Evolutionary conservation across 805 yeast species (phyloP), one percentile per base, ranked within the genome.

Genomic region (Saccharomycopsis capsularis): DNA sequence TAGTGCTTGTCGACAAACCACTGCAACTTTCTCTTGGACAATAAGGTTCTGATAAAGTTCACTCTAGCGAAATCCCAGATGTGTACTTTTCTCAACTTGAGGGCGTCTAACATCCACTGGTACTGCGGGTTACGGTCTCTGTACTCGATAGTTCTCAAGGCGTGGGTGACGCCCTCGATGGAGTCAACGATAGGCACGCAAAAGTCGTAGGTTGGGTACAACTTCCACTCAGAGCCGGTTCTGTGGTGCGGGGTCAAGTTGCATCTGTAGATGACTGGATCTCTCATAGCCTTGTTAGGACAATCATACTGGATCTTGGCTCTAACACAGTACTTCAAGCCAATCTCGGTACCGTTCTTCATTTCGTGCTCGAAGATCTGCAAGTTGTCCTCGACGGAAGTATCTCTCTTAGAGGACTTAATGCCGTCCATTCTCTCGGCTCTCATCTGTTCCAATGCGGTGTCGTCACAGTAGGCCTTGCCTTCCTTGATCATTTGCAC

Each of bases 351-450:
- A 60, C 93, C 99, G 55, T 85, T 78, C 66, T 81, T 82, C 99
- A 93, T 93, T 60, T 87, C 96, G 64, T 85, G 81, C 43, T 83
- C 81, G 72, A 93, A 93, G 51, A 91, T 76, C 57, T 71, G 71
- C 68, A 93, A 74, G 72, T 86, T 90, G 72, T 93, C 99, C 68
- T 91, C 97, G 45, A 91, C 85, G 19, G 91, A 61, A 68, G 96
- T 82, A 60, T 89, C 93, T 74, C 99, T 85, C 73, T 96, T 85
- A 43, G 77, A 81, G 44, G 95, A 85, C 49, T 95, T 83, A 58
- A 88, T 81, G 67, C 99, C 99, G 56, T 88, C 96, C 86, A 87
- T 88, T 78, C 99, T 86, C 75, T 93, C 95, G 63, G 90, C 95
- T 73, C 99, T 85, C 99, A 93, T 93, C 66, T 78, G 75, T 63